A percentile compares a stretch with the other conserved stretches of the same genome.
phyloP scores from a whole-genome alignment of 140 eudicot genomes.

The Artemisia princeps region DNA sequence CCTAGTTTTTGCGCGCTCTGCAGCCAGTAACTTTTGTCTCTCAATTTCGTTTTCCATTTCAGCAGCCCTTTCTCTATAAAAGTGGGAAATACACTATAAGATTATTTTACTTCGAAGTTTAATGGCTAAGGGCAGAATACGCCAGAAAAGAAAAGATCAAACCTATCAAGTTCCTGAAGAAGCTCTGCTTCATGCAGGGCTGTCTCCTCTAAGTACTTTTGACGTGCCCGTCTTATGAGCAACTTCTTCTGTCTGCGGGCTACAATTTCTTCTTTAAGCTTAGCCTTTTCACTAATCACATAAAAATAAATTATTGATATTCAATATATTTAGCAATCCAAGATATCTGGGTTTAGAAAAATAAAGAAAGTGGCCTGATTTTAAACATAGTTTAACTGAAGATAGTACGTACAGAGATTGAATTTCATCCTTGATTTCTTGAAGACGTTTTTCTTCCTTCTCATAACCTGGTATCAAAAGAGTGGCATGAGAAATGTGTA shows the following conservation, averaged over 20 bases:
- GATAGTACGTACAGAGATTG: constrained; percentile 55
- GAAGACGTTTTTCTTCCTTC: constrained; percentile 61
- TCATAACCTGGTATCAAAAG: constrained; percentile 45
- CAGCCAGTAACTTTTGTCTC: constrained; percentile 74
- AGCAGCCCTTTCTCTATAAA: constrained; percentile 56
- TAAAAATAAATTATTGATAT: not conserved
- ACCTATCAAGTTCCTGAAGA: constrained; percentile 93
- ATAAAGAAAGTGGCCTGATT: not conserved
- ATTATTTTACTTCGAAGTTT: constrained; percentile 2
- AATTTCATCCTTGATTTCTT: constrained; percentile 65
- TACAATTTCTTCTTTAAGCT: constrained; percentile 65
- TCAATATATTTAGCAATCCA: not conserved
- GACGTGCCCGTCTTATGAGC: constrained; percentile 57
- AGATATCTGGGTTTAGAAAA: not conserved
- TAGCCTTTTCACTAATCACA: constrained; percentile 61
- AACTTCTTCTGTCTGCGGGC: constrained; percentile 85
- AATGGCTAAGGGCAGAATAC: constrained; percentile 5
- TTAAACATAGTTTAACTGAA: constrained; percentile 9
- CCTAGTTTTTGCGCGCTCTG: constrained; percentile 82
- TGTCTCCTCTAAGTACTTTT: constrained; percentile 71
- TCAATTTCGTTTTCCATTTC: constrained; percentile 83
- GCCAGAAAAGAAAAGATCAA: constrained; percentile 6
- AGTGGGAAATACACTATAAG: constrained; percentile 9
- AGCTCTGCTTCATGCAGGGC: constrained; percentile 76
- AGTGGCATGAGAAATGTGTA: constrained; percentile 15